Evolutionary conservation across 2,329 filamentous ascomycete genomes (phyloP).

Genomic region (Metarhizium album): DNA sequence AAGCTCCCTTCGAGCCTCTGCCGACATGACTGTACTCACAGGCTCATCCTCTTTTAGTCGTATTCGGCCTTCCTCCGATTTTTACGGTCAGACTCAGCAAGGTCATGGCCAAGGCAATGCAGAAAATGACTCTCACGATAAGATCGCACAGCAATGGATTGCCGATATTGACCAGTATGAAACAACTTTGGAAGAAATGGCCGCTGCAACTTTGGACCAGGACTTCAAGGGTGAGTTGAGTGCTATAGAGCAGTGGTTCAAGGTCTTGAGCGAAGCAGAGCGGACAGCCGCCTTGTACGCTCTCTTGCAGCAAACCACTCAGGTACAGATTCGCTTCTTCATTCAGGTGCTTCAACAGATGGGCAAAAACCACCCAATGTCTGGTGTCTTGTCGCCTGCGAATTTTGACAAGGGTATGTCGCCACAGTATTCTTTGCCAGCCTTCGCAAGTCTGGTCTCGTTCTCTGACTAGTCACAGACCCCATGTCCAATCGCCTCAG

Average conservation of each 20-base stretch:
- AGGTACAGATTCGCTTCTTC: slow-evolving; percentile 98
- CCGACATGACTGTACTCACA: slow-evolving; percentile 83
- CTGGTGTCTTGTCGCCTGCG: slow-evolving; percentile 83
- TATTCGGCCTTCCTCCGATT: slow-evolving; percentile 89
- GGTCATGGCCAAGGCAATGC: slow-evolving; percentile 54
- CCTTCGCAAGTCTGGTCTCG: background rate
- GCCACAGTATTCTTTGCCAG: background rate
- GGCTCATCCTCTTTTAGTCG: slow-evolving; percentile 58
- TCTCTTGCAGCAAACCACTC: slow-evolving; percentile 92
- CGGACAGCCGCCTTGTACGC: slow-evolving; percentile 92
- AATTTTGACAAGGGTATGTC: slow-evolving; percentile 87
- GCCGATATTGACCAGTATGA: slow-evolving; percentile 98
- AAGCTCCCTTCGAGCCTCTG: slow-evolving; percentile 85
- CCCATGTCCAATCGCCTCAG: slow-evolving; percentile 93
- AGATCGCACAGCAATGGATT: slow-evolving; percentile 95
- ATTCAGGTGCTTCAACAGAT: slow-evolving; percentile 98
- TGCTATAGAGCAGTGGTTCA: slow-evolving; percentile 99
- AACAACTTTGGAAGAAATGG: slow-evolving; percentile 98
- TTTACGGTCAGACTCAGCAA: slow-evolving; percentile 71
- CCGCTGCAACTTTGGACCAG: slow-evolving; percentile 93
- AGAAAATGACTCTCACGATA: slow-evolving; percentile 77
- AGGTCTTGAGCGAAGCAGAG: slow-evolving; percentile 92
- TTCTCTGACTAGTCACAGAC: slow-evolving; percentile 42
- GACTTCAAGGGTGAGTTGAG: slow-evolving; percentile 99
- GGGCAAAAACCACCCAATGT: slow-evolving; percentile 97